Evolutionary conservation across 2,329 filamentous ascomycete genomes (phyloP), one percentile per base, ranked within the genome.

Genomic region (Apiospora kogelbergensis): DNA sequence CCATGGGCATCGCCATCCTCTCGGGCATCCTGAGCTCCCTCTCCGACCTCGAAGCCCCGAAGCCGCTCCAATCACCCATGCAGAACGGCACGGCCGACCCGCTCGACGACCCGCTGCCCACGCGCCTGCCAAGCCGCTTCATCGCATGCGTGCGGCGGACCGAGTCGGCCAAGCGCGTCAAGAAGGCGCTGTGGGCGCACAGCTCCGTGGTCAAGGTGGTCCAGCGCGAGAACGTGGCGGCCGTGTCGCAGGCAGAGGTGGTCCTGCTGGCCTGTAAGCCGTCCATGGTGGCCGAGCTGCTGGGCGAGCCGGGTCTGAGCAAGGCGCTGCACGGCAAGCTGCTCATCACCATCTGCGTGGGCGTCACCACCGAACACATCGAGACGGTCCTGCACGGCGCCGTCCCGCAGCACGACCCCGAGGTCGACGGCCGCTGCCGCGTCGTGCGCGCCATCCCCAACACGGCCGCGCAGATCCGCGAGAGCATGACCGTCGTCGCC

Each of bases 401-500:
- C 11, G 80, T 85, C 24, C 83, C 85, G 45, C 80, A 81, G n/a
- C 80, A 84, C 71, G 80, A 82, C 73, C 79, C 82, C 20, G 80
- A 81, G 6, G 78, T 81, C 68, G 83, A 84, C 68, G 83, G 84
- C 37, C 81, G 84, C 46, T 92, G 88, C 79, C 84, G 87, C 53
- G 85, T 96, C 60, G 90, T 97, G 5, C 86, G 93, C 41, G 93
- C 91, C 68, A 94, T 97, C 88, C 93, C 93, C 74, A 97, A 97
- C 82, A 95, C 92, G 0, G 93, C 93, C 13, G 90, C 90, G 33
- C 86, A 93, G 65, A 91, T 97, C 69, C 84, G 93, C 63, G 91
- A 97, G 80, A 90, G 88, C 73, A 96, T 96, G 92, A 95, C 91
- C 4, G 89, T 96, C 67, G 91, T 97, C 73, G 90, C 89, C 64